phyloP scores from a whole-genome alignment of 2,329 filamentous ascomycete species.

The Cytospora chrysosperma region DNA sequence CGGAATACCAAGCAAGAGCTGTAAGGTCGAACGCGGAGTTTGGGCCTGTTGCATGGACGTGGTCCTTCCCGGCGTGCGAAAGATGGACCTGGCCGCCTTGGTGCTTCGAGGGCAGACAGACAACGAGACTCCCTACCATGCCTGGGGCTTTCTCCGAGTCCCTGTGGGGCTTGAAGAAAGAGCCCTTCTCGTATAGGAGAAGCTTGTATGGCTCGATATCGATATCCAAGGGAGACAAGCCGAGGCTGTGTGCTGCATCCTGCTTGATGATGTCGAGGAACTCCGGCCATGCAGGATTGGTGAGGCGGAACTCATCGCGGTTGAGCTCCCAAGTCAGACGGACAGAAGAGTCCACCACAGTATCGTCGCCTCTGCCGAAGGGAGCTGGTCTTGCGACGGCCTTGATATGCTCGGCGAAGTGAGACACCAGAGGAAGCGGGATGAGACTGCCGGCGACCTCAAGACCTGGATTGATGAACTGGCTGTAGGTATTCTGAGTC shows the following conservation, averaged over 20 bases:
- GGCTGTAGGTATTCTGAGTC: background rate
- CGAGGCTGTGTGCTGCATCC: slow-evolving; percentile 32
- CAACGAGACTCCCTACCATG: slow-evolving; percentile 46
- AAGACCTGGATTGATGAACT: slow-evolving; percentile 30
- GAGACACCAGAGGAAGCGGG: slow-evolving; percentile 29
- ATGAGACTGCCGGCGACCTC: slow-evolving; percentile 27
- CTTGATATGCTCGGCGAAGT: slow-evolving; percentile 30
- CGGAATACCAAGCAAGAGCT: slow-evolving; percentile 45
- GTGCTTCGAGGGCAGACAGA: slow-evolving; percentile 46
- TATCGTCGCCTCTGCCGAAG: slow-evolving; percentile 38
- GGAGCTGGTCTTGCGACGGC: slow-evolving; percentile 32
- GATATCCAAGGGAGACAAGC: slow-evolving; percentile 26
- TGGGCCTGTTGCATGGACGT: slow-evolving; percentile 33
- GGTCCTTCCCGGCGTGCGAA: slow-evolving; percentile 11
- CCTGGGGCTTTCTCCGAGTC: slow-evolving; percentile 44
- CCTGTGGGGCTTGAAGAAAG: slow-evolving; percentile 45
- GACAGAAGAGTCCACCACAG: slow-evolving; percentile 24
- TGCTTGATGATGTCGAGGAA: slow-evolving; percentile 29
- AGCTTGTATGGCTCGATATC: slow-evolving; percentile 41
- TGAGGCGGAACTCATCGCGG: background rate
- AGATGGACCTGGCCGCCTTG: slow-evolving; percentile 43
- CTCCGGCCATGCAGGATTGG: slow-evolving; percentile 6
- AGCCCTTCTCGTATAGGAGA: slow-evolving; percentile 45
- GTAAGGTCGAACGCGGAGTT: slow-evolving; percentile 33
- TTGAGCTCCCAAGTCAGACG: background rate